Base-by-base conservation (phyloP, 768 basidiomycete genomes). In the Boletellus sp. region DNA sequence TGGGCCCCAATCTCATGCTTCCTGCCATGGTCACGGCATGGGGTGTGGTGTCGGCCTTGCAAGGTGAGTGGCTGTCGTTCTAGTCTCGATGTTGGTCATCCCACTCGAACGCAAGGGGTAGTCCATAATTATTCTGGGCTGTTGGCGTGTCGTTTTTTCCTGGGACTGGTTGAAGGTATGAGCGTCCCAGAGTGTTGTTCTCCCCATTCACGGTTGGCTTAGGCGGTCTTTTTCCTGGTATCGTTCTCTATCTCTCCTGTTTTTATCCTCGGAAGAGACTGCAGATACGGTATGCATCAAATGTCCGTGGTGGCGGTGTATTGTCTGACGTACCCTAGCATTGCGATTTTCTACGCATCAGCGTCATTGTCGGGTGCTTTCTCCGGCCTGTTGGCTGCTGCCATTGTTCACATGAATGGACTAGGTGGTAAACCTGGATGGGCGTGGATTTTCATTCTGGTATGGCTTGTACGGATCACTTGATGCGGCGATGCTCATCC, bases 401-500 rank as follows among this genome's bases (percentile, higher is more conserved):
- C 72, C 1, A 83, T 87, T 42, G 58, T 72, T 23, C 64, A 79
- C 13, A 79, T 87, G 71, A 64, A 81, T 43, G 79, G 78, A 11
- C 63, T 73, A 7, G 66, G 67, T 4, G 77, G 79, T 6, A 73
- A 67, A 45, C 70, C 76, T 4, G 84, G 80, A 0, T 86, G 83
- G 84, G 70, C 76, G 23, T 84, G 79, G 82, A 74, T 82, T 55
- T 80, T 81, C 55, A 78, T 80, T 35, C 37, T 79, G n/a, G 77
- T 79, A 62, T 1, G 63, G 51, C 4, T 8, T 32, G 3, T 39
- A 8, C 9, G 9, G 4, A 40, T 28, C 19, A 1, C 6, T 11
- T 37, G 20, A 1, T n/a, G 3, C 20, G 31, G 17, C 32, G 33
- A 33, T 15, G 19, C 40, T 52, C 13, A 58, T 33, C 4, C 12